A percentile compares a stretch with the other conserved stretches of the same genome.
Conservation (phyloP, 2,329 filamentous ascomycete species). For the Aspergillus udagawae region DNA sequence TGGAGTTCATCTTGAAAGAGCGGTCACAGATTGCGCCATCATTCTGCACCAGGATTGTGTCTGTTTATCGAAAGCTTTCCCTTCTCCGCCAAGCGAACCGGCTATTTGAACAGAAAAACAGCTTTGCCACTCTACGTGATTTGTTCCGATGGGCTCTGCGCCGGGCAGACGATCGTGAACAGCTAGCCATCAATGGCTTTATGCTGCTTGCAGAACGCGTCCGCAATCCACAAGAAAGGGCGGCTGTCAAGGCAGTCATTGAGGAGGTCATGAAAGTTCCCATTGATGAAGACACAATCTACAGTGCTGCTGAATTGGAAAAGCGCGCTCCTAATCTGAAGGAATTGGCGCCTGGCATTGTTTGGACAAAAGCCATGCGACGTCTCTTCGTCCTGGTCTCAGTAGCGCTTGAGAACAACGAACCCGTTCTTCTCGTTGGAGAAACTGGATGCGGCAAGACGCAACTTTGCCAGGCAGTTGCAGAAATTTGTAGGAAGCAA, state of each 20-base stretch:
- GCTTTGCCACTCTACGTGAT: conserved; percentile 93
- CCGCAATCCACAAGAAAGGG: conserved; percentile 80
- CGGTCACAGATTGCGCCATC: conserved; percentile 86
- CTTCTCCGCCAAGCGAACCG: conserved; percentile 82
- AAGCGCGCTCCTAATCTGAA: conserved; percentile 49
- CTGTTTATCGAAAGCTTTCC: conserved; percentile 90
- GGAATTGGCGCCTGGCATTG: conserved; percentile 50
- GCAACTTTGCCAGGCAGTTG: conserved; percentile 87
- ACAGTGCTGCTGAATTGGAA: conserved; percentile 57
- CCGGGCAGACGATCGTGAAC: conserved; percentile 76
- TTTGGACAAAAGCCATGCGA: conserved; percentile 95
- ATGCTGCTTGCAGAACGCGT: conserved; percentile 96
- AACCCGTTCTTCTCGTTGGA: conserved; percentile 89
- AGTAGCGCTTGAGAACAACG: conserved; percentile 79
- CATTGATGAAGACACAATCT: conserved; percentile 71
- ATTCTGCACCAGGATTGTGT: conserved; percentile 85
- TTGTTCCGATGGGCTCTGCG: conserved; percentile 92
- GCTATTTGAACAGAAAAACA: conserved; percentile 94
- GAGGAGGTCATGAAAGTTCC: conserved; percentile 85
- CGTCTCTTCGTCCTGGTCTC: conserved; percentile 86
- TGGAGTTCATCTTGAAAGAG: conserved; percentile 86
- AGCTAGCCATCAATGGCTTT: conserved; percentile 87
- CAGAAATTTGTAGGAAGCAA: conserved; percentile 70
- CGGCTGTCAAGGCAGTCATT: conserved; percentile 80
- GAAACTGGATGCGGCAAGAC: conserved; percentile 99